A percentile compares a stretch with the other conserved stretches of the same genome.
Conservation (phyloP, 2,329 filamentous ascomycete genomes). For the Ophiostoma sp. region DNA sequence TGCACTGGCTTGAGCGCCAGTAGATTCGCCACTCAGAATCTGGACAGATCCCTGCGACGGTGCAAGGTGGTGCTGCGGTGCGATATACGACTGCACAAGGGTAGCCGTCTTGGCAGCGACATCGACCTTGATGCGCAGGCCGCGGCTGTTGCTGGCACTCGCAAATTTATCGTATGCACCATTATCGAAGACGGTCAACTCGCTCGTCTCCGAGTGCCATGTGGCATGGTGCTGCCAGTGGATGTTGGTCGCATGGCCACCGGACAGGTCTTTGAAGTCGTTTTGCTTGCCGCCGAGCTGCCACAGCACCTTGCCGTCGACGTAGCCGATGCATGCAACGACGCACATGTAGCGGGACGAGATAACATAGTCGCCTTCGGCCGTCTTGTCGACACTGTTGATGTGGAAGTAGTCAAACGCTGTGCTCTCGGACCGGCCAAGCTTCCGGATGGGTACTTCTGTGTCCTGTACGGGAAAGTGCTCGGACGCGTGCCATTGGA, state of each 20-base stretch:
- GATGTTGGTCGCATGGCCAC: constrained; percentile 15
- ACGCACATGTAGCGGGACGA: constrained; percentile 44
- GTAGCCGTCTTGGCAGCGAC: constrained; percentile 39
- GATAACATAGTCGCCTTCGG: constrained; percentile 48
- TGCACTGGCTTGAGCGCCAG: constrained; percentile 25
- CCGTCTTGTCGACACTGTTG: constrained; percentile 50
- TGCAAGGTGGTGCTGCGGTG: constrained; percentile 35
- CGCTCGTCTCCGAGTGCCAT: constrained; percentile 13
- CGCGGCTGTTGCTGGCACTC: constrained; percentile 27
- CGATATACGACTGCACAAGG: constrained; percentile 37
- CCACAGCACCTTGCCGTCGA: constrained; percentile 46
- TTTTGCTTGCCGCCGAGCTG: constrained; percentile 46
- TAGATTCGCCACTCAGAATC: constrained; percentile 27
- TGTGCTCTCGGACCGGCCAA: constrained; percentile 28
- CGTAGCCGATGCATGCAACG: constrained; percentile 43
- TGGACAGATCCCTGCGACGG: constrained; percentile 40
- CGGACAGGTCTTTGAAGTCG: constrained; percentile 37
- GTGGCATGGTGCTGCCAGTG: constrained; percentile 40
- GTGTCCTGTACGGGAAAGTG: constrained; percentile 28
- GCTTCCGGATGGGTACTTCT: not conserved
- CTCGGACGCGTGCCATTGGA: constrained; percentile 43
- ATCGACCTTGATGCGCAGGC: constrained; percentile 38
- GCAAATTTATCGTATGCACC: constrained; percentile 29
- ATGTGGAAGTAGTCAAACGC: constrained; percentile 54
- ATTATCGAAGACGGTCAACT: constrained; percentile 48